Conservation (phyloP, 768 basidiomycete species). For the Calvatia gigantea region DNA sequence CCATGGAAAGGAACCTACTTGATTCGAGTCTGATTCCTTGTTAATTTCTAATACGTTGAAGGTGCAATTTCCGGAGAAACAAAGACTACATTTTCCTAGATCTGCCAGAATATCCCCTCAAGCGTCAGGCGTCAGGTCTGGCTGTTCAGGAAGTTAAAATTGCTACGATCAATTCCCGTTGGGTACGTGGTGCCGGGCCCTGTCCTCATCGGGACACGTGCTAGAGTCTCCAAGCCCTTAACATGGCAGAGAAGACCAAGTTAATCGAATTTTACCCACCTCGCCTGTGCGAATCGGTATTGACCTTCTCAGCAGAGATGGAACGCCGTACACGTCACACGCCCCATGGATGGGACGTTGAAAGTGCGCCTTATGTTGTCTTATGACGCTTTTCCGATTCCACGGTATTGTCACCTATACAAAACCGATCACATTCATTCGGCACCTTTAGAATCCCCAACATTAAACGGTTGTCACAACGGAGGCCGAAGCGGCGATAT, state of each 20-base stretch:
- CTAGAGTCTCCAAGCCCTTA: neutral
- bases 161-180: no score
- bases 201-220: constrained; percentile 1
- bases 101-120: neutral
- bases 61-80: constrained; percentile 7
- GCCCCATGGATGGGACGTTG: no score
- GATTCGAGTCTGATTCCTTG: neutral
- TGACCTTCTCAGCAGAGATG: no score
- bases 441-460: constrained; percentile 4
- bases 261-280: constrained; percentile 8
- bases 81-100: constrained; percentile 4
- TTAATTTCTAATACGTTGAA: neutral
- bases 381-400: no score
- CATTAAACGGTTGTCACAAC: neutral
- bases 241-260: neutral
- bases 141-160: no score
- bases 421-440: neutral
- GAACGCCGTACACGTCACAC: no score
- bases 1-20: neutral
- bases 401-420: neutral
- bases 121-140: neutral
- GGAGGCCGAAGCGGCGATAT: neutral
- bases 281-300: neutral
- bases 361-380: no score
- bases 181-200: neutral